phyloP scores from a whole-genome alignment of 1,139 yeast species.

The Kodamaea suecica region DNA sequence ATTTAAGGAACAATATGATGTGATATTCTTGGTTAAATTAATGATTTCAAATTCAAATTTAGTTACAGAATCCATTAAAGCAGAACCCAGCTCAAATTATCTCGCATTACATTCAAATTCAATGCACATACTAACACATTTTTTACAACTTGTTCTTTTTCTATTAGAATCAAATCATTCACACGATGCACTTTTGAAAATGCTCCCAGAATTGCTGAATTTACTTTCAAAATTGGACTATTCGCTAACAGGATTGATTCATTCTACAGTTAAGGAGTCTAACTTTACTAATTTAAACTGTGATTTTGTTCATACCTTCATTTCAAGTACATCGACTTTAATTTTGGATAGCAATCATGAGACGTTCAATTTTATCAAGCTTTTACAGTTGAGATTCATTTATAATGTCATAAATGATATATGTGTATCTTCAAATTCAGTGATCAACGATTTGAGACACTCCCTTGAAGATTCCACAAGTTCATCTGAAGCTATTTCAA shows the following conservation, averaged over 20 bases:
- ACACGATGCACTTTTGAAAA: neutral
- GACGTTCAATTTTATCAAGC: slow-evolving; percentile 1
- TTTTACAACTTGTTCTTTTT: slow-evolving; percentile 2
- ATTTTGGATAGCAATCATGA: neutral
- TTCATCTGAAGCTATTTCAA: neutral
- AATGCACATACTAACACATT: slow-evolving; percentile 3
- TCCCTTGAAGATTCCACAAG: slow-evolving; percentile 5
- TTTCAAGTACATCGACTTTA: neutral
- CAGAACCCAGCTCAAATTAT: slow-evolving; percentile 2
- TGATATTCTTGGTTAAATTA: slow-evolving; percentile 8
- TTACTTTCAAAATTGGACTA: slow-evolving; percentile 1
- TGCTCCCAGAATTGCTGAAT: neutral
- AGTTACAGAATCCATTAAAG: slow-evolving; percentile 4
- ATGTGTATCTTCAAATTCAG: slow-evolving; percentile 4
- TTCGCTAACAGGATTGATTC: neutral
- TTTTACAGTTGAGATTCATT: slow-evolving; percentile 4
- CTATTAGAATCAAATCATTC: slow-evolving; percentile 3
- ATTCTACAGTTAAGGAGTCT: slow-evolving; percentile 7
- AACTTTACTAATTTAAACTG: slow-evolving; percentile 4
- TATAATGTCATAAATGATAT: slow-evolving; percentile 4
- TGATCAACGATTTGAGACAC: slow-evolving; percentile 5
- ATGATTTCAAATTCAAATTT: slow-evolving; percentile 6
- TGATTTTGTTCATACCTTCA: slow-evolving; percentile 2
- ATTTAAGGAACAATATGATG: slow-evolving; percentile 8
- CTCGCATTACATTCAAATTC: slow-evolving; percentile 1